Percentiles rank a stretch among this genome's conserved stretches.
These are phyloP conservation scores for Naganishia randhawae DNA, from an alignment of 768 basidiomycete species.

Conservation along the genomic window DNA sequence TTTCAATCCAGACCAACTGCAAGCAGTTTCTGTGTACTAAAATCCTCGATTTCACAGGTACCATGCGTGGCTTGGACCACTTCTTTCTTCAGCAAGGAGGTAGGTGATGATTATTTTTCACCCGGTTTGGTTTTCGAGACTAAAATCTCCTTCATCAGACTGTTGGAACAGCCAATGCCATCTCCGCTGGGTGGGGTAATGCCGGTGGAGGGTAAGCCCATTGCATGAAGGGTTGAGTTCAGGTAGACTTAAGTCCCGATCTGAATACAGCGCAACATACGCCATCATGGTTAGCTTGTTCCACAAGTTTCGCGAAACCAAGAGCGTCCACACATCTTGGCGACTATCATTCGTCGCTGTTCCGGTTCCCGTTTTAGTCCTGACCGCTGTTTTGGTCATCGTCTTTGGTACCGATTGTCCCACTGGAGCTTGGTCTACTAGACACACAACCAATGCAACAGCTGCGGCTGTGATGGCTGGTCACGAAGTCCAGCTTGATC, in stretches of 20 bases:
- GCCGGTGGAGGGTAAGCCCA: slow-evolving; percentile 38
- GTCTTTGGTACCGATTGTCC: slow-evolving; percentile 60
- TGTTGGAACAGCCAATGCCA: slow-evolving; percentile 57
- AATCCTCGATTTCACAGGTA: background rate
- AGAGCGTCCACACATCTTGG: slow-evolving; percentile 55
- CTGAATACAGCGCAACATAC: slow-evolving; percentile 55
- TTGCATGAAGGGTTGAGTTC: background rate
- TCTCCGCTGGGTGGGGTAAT: slow-evolving; percentile 61
- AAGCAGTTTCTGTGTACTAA: background rate
- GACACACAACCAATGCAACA: slow-evolving; percentile 53
- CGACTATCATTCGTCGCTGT: slow-evolving; percentile 59
- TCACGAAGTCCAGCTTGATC: slow-evolving; percentile 39
- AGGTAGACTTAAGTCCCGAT: background rate
- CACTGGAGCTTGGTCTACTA: slow-evolving; percentile 57
- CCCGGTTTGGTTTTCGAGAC: background rate
- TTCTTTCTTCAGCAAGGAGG: slow-evolving; percentile 59
- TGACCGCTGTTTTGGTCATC: slow-evolving; percentile 53
- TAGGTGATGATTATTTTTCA: background rate
- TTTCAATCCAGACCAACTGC: no score
- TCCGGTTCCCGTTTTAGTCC: slow-evolving; percentile 58
- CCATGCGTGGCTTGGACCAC: slow-evolving; percentile 64
- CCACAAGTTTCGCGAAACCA: slow-evolving; percentile 49
- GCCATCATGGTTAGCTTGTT: slow-evolving; percentile 60
- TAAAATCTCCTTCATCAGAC: slow-evolving; percentile 23
- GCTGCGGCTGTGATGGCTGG: slow-evolving; percentile 34